Base-by-base conservation (phyloP, 1,284 basidiomycete genomes). In the Meira miltonrushii region DNA sequence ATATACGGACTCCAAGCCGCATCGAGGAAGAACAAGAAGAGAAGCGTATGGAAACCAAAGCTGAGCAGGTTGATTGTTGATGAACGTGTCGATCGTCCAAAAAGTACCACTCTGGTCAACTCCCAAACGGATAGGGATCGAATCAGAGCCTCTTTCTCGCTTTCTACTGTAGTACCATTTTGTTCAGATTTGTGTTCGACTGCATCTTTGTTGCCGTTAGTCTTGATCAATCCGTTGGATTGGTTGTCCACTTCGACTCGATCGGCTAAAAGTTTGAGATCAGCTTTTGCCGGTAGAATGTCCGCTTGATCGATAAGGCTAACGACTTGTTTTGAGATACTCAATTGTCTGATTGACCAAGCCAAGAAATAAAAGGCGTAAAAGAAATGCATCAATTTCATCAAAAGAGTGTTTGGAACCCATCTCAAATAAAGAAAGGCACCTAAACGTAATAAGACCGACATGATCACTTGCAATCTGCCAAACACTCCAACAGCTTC, bases 1-100 rank as follows among this genome's bases (percentile, higher is more conserved):
- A 75, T 59, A 59, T 73, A 72, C 12, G 75, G 75, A 37, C 69
- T 71, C 39, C 67, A 55, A 60, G 72, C 70, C 53, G 66, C 62
- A 64, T 78, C 75, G 46, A 77, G 59, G 54, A 74, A 72, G 41
- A 75, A 49, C 33, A 65, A 59, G 17, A 77, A 60, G 25, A 68
- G 57, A 13, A 75, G 60, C 3, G 69, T 68, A 56, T 78, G 74
- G 5, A 64, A 56, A 10, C 57, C 44, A 8, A 76, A 55, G 44
- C 62, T 25, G 57, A 68, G 64, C 6, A 62, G 57, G 58, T 72
- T 74, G 60, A 67, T 28, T 23, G 65, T 55, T 2, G 63, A 63
- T 7, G 67, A 66, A 2, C 60, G 58, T 23, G 67, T 72, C 25
- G 74, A 74, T 39, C 63, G 53, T 21, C 74, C 72, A 1, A 69